These are phyloP conservation scores for Biscogniauxia marginata DNA, from an alignment of 2,329 filamentous ascomycete species.

Conservation along the genomic window DNA sequence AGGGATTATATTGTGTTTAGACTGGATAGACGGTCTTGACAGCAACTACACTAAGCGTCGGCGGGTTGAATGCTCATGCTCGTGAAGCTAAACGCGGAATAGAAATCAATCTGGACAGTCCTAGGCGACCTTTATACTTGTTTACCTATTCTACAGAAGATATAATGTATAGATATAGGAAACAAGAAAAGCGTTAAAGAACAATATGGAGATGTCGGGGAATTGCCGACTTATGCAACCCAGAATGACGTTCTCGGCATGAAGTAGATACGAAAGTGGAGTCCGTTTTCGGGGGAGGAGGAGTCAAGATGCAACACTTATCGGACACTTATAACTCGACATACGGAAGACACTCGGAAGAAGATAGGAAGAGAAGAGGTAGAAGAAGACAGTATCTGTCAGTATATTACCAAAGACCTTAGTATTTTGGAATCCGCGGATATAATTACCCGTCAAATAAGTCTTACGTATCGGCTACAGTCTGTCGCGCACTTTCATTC, in stretches of 20 bases:
- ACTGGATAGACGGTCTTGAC: not conserved
- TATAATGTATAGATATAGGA: not conserved
- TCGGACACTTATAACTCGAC: no score
- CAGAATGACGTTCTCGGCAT: not conserved
- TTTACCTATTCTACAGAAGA: not conserved
- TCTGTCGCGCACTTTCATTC: not conserved
- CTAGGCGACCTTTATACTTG: not conserved
- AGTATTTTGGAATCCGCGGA: no score
- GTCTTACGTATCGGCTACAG: no score
- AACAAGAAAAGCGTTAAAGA: not conserved
- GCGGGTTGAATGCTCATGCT: not conserved
- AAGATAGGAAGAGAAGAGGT: no score
- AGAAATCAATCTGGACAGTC: not conserved
- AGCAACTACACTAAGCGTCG: not conserved
- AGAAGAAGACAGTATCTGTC: no score
- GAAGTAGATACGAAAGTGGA: not conserved
- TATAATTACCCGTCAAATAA: no score
- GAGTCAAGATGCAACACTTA: no score
- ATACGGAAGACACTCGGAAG: no score
- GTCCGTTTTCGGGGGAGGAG: not conserved
- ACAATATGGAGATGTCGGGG: not conserved
- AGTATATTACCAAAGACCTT: no score
- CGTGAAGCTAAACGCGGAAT: not conserved
- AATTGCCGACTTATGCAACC: not conserved
- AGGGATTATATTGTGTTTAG: not conserved